A percentile compares a stretch with the other conserved stretches of the same genome.
Evolutionary conservation across 768 basidiomycete species (phyloP).

Genomic region (Pisolithus marmoratus): DNA sequence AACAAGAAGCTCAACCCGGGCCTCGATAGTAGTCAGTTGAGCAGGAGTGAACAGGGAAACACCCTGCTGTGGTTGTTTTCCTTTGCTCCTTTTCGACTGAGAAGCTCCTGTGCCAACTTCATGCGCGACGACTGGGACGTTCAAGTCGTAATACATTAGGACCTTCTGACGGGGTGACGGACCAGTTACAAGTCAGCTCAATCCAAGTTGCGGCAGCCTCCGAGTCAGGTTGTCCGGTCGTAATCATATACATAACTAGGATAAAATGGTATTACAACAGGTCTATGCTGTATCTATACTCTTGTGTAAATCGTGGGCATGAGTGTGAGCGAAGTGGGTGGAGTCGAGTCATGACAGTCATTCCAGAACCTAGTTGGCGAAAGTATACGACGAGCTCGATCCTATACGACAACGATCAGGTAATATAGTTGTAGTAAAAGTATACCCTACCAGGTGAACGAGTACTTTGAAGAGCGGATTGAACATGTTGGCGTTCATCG

Average conservation of each 20-base stretch:
- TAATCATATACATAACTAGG: too few species aligned
- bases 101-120: constrained; percentile 9
- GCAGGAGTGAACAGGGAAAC: constrained; percentile 41
- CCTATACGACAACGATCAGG: constrained; percentile 20
- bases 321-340: neutral
- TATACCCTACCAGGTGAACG: constrained; percentile 52
- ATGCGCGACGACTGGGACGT: constrained; percentile 42
- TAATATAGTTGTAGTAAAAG: neutral
- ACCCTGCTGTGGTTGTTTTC: constrained; percentile 26
- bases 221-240: too few species aligned
- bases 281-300: neutral
- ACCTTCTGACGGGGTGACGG: neutral
- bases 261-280: neutral
- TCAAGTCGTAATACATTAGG: constrained; percentile 66
- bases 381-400: constrained; percentile 39
- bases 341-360: neutral
- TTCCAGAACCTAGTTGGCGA: constrained; percentile 9
- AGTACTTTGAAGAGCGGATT: constrained; percentile 54
- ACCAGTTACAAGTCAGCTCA: too few species aligned
- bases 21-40: constrained; percentile 55
- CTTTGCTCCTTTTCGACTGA: constrained; percentile 25
- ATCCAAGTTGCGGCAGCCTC: too few species aligned
- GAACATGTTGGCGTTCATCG: constrained; percentile 63
- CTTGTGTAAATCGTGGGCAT: neutral
- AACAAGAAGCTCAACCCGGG: constrained; percentile 60